A percentile compares a stretch with the other conserved stretches of the same genome.
phyloP scores from a whole-genome alignment of 352 stramenopile species.

The Pythium folliculosum region DNA sequence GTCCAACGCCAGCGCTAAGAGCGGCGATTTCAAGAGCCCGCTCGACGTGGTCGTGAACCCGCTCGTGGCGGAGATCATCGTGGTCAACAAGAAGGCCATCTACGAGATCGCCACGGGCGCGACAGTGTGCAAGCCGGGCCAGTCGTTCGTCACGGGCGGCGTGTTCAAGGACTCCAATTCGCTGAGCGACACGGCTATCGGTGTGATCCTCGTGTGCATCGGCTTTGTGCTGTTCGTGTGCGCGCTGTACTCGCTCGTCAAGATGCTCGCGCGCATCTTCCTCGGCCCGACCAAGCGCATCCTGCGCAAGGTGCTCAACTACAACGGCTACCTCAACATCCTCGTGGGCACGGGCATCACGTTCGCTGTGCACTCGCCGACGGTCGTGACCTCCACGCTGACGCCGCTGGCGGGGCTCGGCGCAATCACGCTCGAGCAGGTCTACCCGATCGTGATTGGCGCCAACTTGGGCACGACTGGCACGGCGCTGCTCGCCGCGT shows the following conservation, averaged over 20 bases:
- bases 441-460: slow-evolving; percentile 73
- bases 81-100: slow-evolving; percentile 21
- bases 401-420: slow-evolving; percentile 67
- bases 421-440: slow-evolving; percentile 59
- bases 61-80: slow-evolving; percentile 11
- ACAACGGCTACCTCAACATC: slow-evolving; percentile 70
- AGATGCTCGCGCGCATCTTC: slow-evolving; percentile 33
- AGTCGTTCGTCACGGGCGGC: slow-evolving; percentile 11
- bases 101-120: slow-evolving; percentile 12
- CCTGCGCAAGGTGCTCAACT: slow-evolving; percentile 72
- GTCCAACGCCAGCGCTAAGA: slow-evolving; percentile 7
- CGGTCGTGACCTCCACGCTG: slow-evolving; percentile 71
- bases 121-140: not conserved
- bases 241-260: slow-evolving; percentile 22
- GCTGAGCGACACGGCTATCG: slow-evolving; percentile 15
- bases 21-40: slow-evolving; percentile 24
- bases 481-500: slow-evolving; percentile 60
- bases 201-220: slow-evolving; percentile 33
- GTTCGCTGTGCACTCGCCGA: slow-evolving; percentile 75
- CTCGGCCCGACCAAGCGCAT: slow-evolving; percentile 57
- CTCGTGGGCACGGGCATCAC: slow-evolving; percentile 63
- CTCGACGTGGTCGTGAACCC: slow-evolving; percentile 29
- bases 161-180: slow-evolving; percentile 9
- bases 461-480: slow-evolving; percentile 82
- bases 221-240: slow-evolving; percentile 25